Evolutionary conservation across 1,284 basidiomycete species (phyloP).

Genomic region (Ganoderma lingzhi): DNA sequence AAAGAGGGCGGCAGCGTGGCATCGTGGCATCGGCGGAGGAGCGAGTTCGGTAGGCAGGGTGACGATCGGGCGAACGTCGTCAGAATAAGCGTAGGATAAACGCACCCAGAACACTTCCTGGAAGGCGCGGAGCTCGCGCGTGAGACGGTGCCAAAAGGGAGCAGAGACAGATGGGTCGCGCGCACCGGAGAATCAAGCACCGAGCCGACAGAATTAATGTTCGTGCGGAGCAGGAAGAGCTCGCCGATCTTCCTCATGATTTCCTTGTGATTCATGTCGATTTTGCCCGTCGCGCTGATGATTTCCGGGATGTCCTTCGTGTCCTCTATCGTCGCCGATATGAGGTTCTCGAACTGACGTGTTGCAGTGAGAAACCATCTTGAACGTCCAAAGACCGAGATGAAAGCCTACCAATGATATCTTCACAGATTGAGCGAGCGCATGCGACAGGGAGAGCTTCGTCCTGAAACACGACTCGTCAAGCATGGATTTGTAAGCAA

Average conservation of each 20-base stretch:
- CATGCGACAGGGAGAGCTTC: slow-evolving; percentile 94
- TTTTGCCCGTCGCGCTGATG: slow-evolving; percentile 94
- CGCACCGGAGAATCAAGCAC: slow-evolving; percentile 93
- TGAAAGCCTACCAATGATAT: slow-evolving; percentile 77
- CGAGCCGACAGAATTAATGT: slow-evolving; percentile 95
- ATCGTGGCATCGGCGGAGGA: slow-evolving; percentile 6
- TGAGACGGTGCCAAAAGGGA: slow-evolving; percentile 4
- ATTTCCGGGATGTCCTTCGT: slow-evolving; percentile 96
- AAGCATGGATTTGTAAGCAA: slow-evolving; percentile 23
- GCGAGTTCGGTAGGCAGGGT: slow-evolving; percentile 4
- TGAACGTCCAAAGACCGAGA: slow-evolving; percentile 1
- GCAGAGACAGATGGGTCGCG: slow-evolving; percentile 26
- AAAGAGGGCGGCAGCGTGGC: slow-evolving; percentile 5
- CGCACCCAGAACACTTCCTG: slow-evolving; percentile 93
- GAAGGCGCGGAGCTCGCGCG: slow-evolving; percentile 13
- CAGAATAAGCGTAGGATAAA: slow-evolving; percentile 32
- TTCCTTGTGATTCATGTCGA: slow-evolving; percentile 89
- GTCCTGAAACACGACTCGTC: slow-evolving; percentile 66
- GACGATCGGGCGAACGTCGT: slow-evolving; percentile 6
- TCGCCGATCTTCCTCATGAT: slow-evolving; percentile 99
- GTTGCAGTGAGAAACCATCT: slow-evolving; percentile 7
- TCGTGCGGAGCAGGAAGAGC: slow-evolving; percentile 92
- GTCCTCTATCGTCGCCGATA: slow-evolving; percentile 94
- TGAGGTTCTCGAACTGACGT: slow-evolving; percentile 86
- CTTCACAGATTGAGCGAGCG: slow-evolving; percentile 95